Percentiles rank a stretch among this genome's conserved stretches.
phyloP scores from a whole-genome alignment of 225 moss, liverwort and hornwort genomes.

The Takakia lepidozioides region DNA sequence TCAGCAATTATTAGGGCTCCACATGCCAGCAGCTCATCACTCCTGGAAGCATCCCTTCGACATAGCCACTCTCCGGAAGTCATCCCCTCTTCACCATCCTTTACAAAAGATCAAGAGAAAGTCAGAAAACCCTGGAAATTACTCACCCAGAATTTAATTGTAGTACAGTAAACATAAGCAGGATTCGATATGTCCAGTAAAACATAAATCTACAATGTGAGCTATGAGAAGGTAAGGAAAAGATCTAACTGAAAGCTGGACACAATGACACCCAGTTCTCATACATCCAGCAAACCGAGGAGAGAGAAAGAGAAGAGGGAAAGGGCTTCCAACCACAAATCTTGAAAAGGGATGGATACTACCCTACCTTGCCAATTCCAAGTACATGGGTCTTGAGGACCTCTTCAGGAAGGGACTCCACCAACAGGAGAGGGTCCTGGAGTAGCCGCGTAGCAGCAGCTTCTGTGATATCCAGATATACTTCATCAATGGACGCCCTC shows the following conservation, averaged over 20 bases:
- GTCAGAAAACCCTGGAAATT: too few species aligned
- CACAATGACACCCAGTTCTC: slow-evolving; percentile 2
- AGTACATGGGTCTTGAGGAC: slow-evolving; percentile 56
- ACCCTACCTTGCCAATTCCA: slow-evolving; percentile 52
- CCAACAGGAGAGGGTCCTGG: slow-evolving; percentile 28
- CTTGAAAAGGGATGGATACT: too few species aligned
- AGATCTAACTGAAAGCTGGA: too few species aligned
- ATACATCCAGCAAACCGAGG: background rate
- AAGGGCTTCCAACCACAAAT: background rate
- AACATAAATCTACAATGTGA: too few species aligned
- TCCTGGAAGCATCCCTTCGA: slow-evolving; percentile 44
- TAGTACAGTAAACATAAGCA: too few species aligned
- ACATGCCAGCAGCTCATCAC: slow-evolving; percentile 76
- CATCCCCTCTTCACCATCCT: slow-evolving; percentile 36
- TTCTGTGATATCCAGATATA: slow-evolving; percentile 90
- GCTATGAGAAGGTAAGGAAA: too few species aligned
- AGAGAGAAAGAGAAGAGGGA: background rate
- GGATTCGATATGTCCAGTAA: too few species aligned
- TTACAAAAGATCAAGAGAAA: background rate
- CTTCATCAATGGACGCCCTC: slow-evolving; percentile 93
- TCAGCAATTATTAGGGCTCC: slow-evolving; percentile 82
- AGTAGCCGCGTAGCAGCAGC: slow-evolving; percentile 53
- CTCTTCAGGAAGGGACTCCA: slow-evolving; percentile 39
- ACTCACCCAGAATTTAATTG: too few species aligned
- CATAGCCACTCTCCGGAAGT: slow-evolving; percentile 64